A percentile compares a stretch with the other conserved stretches of the same genome.
Conservation (phyloP, 192 early-diverging fungal species). For the Coemansia sp. region DNA sequence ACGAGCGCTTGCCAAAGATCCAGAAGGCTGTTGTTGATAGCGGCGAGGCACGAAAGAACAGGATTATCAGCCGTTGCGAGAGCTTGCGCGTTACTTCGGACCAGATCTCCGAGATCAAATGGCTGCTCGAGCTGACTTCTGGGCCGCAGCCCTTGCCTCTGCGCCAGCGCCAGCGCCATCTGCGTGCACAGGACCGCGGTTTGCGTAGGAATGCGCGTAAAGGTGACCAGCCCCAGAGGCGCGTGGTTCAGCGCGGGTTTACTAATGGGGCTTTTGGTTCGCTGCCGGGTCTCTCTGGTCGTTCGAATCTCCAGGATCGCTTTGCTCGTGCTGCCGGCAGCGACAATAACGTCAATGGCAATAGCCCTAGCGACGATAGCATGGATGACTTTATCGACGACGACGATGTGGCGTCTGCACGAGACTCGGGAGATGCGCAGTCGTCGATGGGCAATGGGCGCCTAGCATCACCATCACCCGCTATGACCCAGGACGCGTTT, state of each 20-base stretch:
- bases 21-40: slow-evolving; percentile 17
- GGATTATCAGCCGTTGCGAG: slow-evolving; percentile 9
- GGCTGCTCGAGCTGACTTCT: slow-evolving; percentile 23
- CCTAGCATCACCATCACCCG: neutral
- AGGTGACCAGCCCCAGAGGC: neutral
- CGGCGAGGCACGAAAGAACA: slow-evolving; percentile 4
- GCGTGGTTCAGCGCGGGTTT: neutral
- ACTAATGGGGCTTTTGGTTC: neutral
- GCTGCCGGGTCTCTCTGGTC: neutral
- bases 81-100: slow-evolving; percentile 17
- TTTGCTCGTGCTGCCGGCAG: neutral
- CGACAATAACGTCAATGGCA: neutral
- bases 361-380: slow-evolving; percentile 15
- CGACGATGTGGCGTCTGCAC: neutral
- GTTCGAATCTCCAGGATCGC: neutral
- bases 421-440: no score
- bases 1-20: slow-evolving; percentile 17
- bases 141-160: slow-evolving; percentile 10
- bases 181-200: neutral
- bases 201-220: neutral
- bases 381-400: slow-evolving; percentile 52
- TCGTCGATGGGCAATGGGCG: neutral
- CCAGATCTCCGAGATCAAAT: slow-evolving; percentile 15
- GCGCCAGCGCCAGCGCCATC: neutral
- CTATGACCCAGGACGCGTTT: neutral